A percentile compares a stretch with the other conserved stretches of the same genome.
Evolutionary conservation across 2,329 filamentous ascomycete species (phyloP).

Genomic region (Exophiala xenobiotica): DNA sequence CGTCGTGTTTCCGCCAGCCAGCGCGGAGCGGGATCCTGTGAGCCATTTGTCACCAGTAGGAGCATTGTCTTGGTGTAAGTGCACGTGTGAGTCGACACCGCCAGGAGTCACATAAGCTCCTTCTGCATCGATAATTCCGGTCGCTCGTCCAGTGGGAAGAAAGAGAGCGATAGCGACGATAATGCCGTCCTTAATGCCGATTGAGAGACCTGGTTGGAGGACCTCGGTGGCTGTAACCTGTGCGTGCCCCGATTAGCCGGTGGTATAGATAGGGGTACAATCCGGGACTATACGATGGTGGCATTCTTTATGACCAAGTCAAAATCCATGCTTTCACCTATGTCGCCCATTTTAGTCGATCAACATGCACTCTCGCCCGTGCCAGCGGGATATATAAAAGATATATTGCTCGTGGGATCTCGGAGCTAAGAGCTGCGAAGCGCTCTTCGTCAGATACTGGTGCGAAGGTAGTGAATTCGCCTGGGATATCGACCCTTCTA

Average conservation of each 20-base stretch:
- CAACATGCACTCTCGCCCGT: too few relatives aligned
- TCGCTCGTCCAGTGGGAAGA: constrained; percentile 37
- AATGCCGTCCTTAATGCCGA: constrained; percentile 49
- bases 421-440: too few relatives aligned
- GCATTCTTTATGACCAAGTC: constrained; percentile 46
- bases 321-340: constrained; percentile 28
- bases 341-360: not conserved
- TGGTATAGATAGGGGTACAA: constrained; percentile 1
- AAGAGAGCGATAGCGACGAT: constrained; percentile 46
- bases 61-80: constrained; percentile 47
- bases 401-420: too few relatives aligned
- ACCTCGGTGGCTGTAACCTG: constrained; percentile 51
- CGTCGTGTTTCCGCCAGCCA: constrained; percentile 61
- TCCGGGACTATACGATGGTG: constrained; percentile 38
- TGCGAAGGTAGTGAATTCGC: too few relatives aligned
- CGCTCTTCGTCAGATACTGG: too few relatives aligned
- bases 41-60: constrained; percentile 48
- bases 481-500: too few relatives aligned
- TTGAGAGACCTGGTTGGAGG: constrained; percentile 44
- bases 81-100: constrained; percentile 53
- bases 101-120: constrained; percentile 38
- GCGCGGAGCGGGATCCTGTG: constrained; percentile 53
- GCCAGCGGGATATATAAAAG: too few relatives aligned
- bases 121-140: constrained; percentile 45
- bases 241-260: not conserved